Base-by-base conservation (phyloP, 495 filamentous ascomycete species). In the Entonaema liquescens region DNA sequence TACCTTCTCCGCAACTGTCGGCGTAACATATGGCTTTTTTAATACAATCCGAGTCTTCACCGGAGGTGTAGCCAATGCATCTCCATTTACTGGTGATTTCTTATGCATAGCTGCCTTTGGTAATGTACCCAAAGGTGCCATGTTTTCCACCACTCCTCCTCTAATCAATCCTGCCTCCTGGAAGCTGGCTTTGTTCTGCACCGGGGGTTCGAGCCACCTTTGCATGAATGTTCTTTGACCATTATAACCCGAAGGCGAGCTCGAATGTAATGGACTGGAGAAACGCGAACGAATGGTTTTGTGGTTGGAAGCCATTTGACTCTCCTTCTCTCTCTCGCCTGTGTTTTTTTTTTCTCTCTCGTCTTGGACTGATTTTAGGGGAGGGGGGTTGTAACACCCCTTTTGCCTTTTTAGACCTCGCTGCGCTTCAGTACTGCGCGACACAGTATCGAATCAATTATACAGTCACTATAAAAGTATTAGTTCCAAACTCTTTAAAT, bases 171-270 rank as follows among this genome's bases (percentile, higher is more conserved):
- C 89, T 17, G 83, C 84, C 62, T 95, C 93, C 77, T 86, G 83
- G 76, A 89, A 95, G 68, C 90, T 92, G 1, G 93, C 86, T 67
- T 91, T 89, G 28, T 83, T 79, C 68, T 89, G 86, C 38, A 90
- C 70, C 6, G 88, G 83, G 3, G 93, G 93, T 79, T 96, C 93
- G 49, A 85, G 78, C 92, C 93, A 95, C 49, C 83, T 80, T 56
- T 87, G 81, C 77, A 86, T 80, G 31, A 83, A 79, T 12, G 75
- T 71, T 67, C 70, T 73, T 58, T 77, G 75, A 53, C 75, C 75
- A 76, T 72, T 75, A 78, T 78, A 70, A 68, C 76, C 60, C 31
- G 62, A 65, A 11, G 73, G 69, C n/a, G 65, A 72, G 29, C 77
- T 79, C 31, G 79, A 65, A 50, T 76, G 74, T 56, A 83, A 79